A percentile compares a stretch with the other conserved stretches of the same genome.
phyloP scores from a whole-genome alignment of 2,329 filamentous ascomycete genomes.

The Trichoderma sp. region DNA sequence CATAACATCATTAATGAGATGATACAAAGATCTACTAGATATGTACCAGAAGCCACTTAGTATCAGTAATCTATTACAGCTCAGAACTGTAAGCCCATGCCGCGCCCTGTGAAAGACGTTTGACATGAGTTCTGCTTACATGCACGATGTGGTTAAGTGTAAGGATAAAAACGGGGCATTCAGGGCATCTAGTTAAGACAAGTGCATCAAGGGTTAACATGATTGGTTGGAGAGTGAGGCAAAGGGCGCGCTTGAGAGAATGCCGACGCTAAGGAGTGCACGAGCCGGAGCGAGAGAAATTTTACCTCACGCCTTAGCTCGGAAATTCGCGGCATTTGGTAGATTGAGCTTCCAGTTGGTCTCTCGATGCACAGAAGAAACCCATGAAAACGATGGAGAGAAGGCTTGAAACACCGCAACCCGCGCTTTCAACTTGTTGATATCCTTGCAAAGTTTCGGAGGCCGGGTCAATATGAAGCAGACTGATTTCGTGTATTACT shows the following conservation, averaged over 20 bases:
- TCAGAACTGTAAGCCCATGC: not conserved
- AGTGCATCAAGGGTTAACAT: not conserved
- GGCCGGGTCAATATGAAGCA: not conserved
- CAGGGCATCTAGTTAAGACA: not conserved
- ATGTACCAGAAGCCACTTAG: too few relatives aligned
- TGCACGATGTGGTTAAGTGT: not conserved
- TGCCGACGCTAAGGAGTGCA: constrained; percentile 9
- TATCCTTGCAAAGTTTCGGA: not conserved
- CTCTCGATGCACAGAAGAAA: not conserved
- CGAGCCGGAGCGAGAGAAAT: not conserved
- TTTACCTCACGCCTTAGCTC: not conserved
- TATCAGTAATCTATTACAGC: not conserved
- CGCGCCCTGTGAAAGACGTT: not conserved
- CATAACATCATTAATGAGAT: not conserved
- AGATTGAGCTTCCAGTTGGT: not conserved
- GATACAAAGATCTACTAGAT: not conserved
- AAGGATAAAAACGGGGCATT: not conserved
- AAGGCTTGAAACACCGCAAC: not conserved
- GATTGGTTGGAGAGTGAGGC: not conserved
- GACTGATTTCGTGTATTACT: not conserved
- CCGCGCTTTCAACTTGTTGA: not conserved
- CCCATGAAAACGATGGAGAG: not conserved
- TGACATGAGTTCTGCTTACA: not conserved
- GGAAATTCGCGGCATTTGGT: not conserved
- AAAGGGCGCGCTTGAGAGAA: not conserved